Conservation (phyloP, 1,284 basidiomycete species). For the Malassezia globosa region DNA sequence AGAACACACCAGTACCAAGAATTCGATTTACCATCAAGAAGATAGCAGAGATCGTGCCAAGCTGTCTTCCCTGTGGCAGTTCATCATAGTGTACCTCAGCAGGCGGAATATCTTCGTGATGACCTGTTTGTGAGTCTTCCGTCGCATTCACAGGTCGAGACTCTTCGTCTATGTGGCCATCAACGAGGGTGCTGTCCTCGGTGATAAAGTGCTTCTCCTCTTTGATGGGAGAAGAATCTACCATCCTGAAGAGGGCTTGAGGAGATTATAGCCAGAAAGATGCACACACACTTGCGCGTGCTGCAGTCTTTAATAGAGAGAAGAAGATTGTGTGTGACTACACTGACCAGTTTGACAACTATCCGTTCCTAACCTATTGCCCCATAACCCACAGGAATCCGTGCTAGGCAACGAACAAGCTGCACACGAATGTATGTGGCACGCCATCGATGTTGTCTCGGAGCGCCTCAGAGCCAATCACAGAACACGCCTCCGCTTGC, state of each 20-base stretch:
- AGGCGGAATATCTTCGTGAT: not conserved
- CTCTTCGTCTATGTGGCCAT: not conserved
- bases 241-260: too few relatives aligned
- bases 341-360: too few relatives aligned
- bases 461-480: not conserved
- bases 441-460: constrained; percentile 4
- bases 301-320: too few relatives aligned
- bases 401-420: too few relatives aligned
- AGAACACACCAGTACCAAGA: constrained; percentile 68
- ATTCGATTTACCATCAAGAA: constrained; percentile 66
- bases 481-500: not conserved
- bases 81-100: constrained; percentile 10
- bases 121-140: not conserved
- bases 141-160: not conserved
- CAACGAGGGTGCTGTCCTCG: not conserved
- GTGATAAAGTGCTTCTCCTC: not conserved
- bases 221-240: too few relatives aligned
- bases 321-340: too few relatives aligned
- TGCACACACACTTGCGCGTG: too few relatives aligned
- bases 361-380: too few relatives aligned
- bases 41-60: constrained; percentile 53
- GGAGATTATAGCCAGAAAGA: too few relatives aligned
- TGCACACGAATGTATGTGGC: constrained; percentile 4
- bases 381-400: too few relatives aligned
- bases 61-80: constrained; percentile 19